Evolutionary conservation across 352 stramenopile genomes (phyloP).

Genomic region (Globisporangium orthogonon): DNA sequence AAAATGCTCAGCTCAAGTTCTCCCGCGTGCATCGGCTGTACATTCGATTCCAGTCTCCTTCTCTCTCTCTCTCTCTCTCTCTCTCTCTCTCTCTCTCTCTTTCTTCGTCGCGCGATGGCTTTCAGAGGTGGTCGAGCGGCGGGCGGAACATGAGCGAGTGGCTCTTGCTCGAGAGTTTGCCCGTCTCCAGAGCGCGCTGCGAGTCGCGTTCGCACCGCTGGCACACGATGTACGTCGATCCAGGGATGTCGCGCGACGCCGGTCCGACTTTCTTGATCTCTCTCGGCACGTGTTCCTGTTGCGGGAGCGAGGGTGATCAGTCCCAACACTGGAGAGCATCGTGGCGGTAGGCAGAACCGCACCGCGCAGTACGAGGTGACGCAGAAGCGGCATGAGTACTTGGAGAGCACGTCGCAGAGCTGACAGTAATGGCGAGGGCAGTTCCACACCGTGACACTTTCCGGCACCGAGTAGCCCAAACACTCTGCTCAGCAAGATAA

Average conservation of each 20-base stretch:
- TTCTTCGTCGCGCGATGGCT: too few species aligned
- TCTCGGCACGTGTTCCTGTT: conserved; percentile 41
- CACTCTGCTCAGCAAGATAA: too few species aligned
- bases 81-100: too few species aligned
- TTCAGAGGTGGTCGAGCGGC: neutral
- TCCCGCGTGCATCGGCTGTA: neutral
- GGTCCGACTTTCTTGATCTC: conserved; percentile 35
- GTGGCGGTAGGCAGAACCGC: neutral
- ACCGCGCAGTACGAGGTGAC: conserved; percentile 33
- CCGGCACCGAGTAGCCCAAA: conserved; percentile 50
- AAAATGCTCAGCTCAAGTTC: neutral
- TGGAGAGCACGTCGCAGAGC: conserved; percentile 41
- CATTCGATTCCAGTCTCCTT: too few species aligned
- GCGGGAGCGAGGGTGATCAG: neutral
- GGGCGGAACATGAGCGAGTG: conserved; percentile 25
- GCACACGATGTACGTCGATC: conserved; percentile 57
- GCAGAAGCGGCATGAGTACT: conserved; percentile 58
- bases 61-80: too few species aligned
- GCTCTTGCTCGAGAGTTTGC: conserved; percentile 37
- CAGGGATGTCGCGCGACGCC: conserved; percentile 44
- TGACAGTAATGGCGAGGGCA: conserved; percentile 60
- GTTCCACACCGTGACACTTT: conserved; percentile 42
- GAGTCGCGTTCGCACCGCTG: conserved; percentile 31
- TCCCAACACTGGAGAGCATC: neutral
- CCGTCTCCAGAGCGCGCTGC: conserved; percentile 24